Conservation (phyloP, 108 stramenopile species). For the Fragilaria crotonensis region DNA sequence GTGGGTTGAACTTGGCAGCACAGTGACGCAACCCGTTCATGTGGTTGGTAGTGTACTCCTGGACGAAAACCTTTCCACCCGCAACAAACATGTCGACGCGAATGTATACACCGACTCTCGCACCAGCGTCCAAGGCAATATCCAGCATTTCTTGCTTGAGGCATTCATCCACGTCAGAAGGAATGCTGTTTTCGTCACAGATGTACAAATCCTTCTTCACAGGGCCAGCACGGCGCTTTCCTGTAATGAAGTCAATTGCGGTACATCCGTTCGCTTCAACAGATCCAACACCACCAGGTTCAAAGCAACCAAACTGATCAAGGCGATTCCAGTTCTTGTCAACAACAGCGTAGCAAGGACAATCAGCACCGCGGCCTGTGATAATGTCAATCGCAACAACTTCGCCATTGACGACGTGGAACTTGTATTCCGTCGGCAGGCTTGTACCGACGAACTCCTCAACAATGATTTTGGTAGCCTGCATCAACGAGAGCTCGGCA, state of each 20-base stretch:
- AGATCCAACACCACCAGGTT: not conserved
- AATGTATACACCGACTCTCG: not conserved
- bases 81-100: not conserved
- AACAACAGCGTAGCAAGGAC: not conserved
- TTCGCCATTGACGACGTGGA: not conserved
- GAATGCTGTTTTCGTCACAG: not conserved
- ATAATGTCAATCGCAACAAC: not conserved
- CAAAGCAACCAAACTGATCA: not conserved
- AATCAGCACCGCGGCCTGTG: not conserved
- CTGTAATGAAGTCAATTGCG: not conserved
- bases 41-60: not conserved
- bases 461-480: not conserved
- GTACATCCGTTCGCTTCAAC: not conserved
- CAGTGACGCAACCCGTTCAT: not conserved
- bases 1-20: not conserved
- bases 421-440: not conserved
- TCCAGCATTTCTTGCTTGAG: not conserved
- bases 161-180: not conserved
- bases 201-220: not conserved
- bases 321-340: not conserved
- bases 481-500: not conserved
- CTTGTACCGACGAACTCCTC: not conserved
- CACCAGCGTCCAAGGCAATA: not conserved
- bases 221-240: not conserved
- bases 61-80: not conserved